Conservation (phyloP, 306 rosid species). For the Vigna nakashimae region DNA sequence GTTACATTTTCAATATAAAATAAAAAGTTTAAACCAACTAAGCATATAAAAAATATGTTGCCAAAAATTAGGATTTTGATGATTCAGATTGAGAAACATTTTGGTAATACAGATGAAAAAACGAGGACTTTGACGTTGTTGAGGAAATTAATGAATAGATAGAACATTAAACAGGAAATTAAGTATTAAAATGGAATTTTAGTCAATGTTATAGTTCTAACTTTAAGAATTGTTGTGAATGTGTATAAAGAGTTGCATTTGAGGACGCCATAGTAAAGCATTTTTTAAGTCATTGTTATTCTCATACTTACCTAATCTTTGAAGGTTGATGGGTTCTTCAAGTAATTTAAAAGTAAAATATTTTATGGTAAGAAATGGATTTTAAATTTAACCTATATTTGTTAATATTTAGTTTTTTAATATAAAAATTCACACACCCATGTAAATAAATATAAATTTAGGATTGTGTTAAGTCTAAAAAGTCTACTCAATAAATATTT, state of each 20-base stretch:
- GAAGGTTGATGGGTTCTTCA: slow-evolving; percentile 11
- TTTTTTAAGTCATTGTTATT: slow-evolving; percentile 22
- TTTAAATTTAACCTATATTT: no score
- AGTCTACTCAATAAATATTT: no score
- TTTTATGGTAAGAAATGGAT: no score
- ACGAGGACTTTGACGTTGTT: neutral
- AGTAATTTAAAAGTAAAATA: slow-evolving; percentile 2
- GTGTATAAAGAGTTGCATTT: neutral
- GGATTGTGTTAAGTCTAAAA: no score
- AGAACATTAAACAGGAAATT: neutral
- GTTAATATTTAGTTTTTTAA: no score
- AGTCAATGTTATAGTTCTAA: slow-evolving; percentile 29
- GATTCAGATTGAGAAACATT: slow-evolving; percentile 21
- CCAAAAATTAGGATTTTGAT: slow-evolving; percentile 17
- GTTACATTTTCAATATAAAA: slow-evolving; percentile 20
- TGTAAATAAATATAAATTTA: no score
- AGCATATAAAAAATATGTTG: neutral
- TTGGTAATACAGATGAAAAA: slow-evolving; percentile 1
- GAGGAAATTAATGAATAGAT: neutral
- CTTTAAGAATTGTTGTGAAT: slow-evolving; percentile 1
- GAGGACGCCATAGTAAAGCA: slow-evolving; percentile 24
- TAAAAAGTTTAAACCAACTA: neutral
- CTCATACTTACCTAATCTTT: slow-evolving; percentile 41
- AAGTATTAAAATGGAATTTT: neutral
- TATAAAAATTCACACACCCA: no score